Evolutionary conservation across 352 stramenopile species (phyloP).

Genomic region (Pythium angustatum): DNA sequence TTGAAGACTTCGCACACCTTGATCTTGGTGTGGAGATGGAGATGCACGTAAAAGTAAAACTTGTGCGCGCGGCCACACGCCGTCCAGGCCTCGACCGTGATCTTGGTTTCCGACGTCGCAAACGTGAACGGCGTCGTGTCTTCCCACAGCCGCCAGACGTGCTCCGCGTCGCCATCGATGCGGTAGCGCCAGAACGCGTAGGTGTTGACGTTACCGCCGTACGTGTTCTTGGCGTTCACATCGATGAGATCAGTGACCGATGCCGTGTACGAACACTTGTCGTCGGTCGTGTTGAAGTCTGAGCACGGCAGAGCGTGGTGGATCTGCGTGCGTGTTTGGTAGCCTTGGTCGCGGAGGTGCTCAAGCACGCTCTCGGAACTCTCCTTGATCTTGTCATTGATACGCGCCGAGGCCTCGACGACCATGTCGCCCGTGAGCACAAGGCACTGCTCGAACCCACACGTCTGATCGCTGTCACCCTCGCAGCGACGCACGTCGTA

Average conservation of each 20-base stretch:
- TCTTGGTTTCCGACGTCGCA: conserved; percentile 40
- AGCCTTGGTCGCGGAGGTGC: conserved; percentile 35
- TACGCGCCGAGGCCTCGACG: conserved; percentile 32
- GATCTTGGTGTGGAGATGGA: conserved; percentile 36
- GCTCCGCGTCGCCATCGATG: conserved; percentile 34
- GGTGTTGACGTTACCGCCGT: conserved; percentile 1
- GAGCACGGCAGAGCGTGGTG: conserved; percentile 59
- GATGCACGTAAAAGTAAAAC: conserved; percentile 37
- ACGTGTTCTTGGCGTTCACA: conserved; percentile 29
- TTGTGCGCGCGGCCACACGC: conserved; percentile 35
- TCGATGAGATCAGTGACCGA: conserved; percentile 46
- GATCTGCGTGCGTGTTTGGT: conserved; percentile 60
- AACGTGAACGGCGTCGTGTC: conserved; percentile 37
- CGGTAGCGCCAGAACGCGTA: conserved; percentile 75
- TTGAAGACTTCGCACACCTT: conserved; percentile 39
- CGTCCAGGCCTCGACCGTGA: conserved; percentile 49
- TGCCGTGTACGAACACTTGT: conserved; percentile 36
- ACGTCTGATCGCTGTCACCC: conserved; percentile 35
- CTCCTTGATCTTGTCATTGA: conserved; percentile 31
- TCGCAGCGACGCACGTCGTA: conserved; percentile 45
- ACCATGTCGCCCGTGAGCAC: conserved; percentile 53
- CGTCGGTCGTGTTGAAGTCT: conserved; percentile 19
- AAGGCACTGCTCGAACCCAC: conserved; percentile 58
- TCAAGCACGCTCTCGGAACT: conserved; percentile 43
- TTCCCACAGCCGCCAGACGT: conserved; percentile 52